Evolutionary conservation across 2,329 filamentous ascomycete genomes (phyloP).

Genomic region (Aspergillus pseudoviridinutans): DNA sequence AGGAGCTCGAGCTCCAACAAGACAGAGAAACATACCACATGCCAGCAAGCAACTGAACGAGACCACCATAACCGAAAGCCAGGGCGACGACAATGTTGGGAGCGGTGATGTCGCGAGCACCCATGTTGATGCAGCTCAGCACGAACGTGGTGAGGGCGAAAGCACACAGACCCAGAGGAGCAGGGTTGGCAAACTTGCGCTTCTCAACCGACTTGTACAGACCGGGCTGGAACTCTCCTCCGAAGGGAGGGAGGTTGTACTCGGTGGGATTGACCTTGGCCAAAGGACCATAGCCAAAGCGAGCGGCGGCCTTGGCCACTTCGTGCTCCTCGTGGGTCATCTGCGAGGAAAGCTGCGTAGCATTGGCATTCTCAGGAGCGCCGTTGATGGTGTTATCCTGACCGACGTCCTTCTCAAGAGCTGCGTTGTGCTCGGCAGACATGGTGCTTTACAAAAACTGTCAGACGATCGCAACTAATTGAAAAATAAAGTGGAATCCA

Average conservation of each 20-base stretch:
- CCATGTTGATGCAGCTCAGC: slow-evolving; percentile 69
- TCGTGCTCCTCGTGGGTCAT: slow-evolving; percentile 34
- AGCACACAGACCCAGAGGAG: slow-evolving; percentile 69
- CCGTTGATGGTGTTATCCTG: slow-evolving; percentile 10
- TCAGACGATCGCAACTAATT: neutral
- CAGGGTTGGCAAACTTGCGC: slow-evolving; percentile 75
- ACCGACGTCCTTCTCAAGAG: slow-evolving; percentile 31
- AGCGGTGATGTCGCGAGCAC: slow-evolving; percentile 54
- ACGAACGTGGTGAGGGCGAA: slow-evolving; percentile 83
- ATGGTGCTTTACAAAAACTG: slow-evolving; percentile 16
- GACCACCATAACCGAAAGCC: slow-evolving; percentile 71
- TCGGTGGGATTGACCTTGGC: slow-evolving; percentile 46
- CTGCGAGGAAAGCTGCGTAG: neutral
- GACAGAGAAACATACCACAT: slow-evolving; percentile 64
- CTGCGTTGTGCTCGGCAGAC: slow-evolving; percentile 23
- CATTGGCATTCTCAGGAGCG: slow-evolving; percentile 1
- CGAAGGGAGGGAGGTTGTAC: slow-evolving; percentile 58
- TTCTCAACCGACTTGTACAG: slow-evolving; percentile 59
- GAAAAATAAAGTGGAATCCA: slow-evolving; percentile 14
- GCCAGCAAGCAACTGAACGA: slow-evolving; percentile 74
- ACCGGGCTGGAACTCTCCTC: slow-evolving; percentile 70
- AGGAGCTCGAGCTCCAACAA: neutral
- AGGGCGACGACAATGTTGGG: slow-evolving; percentile 67
- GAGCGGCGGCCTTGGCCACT: slow-evolving; percentile 42
- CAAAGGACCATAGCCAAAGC: slow-evolving; percentile 50